A percentile compares a stretch with the other conserved stretches of the same genome.
phyloP scores from a whole-genome alignment of 2,329 filamentous ascomycete species.

The Ascochyta koolunga region DNA sequence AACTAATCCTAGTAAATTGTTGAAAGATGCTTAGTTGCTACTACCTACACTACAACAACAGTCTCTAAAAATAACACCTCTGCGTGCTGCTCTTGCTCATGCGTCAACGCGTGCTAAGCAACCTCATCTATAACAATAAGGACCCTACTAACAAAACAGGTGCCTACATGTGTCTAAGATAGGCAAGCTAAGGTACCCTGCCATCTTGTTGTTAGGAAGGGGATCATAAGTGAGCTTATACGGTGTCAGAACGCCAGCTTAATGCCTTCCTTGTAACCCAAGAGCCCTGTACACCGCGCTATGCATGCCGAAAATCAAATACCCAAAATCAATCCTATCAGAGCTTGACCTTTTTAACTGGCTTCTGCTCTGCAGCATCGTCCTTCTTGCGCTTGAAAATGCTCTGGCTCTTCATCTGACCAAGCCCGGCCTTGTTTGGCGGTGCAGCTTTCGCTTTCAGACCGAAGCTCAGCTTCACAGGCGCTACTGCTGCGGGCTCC shows the following conservation, averaged over 20 bases:
- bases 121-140: too few relatives aligned
- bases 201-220: too few relatives aligned
- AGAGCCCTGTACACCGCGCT: constrained; percentile 25
- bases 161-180: too few relatives aligned
- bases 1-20: too few relatives aligned
- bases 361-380: constrained; percentile 33
- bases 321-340: constrained; percentile 8
- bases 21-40: too few relatives aligned
- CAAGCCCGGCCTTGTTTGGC: constrained; percentile 35
- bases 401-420: constrained; percentile 45
- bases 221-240: too few relatives aligned
- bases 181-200: too few relatives aligned
- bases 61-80: too few relatives aligned
- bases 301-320: constrained; percentile 15
- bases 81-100: too few relatives aligned
- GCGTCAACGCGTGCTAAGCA: too few relatives aligned
- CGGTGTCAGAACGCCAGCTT: neutral
- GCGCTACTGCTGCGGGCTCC: constrained; percentile 41
- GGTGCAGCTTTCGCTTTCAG: constrained; percentile 38
- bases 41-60: too few relatives aligned
- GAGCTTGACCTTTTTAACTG: constrained; percentile 45
- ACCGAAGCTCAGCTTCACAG: constrained; percentile 43
- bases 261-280: neutral
- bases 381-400: constrained; percentile 46
- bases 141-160: too few relatives aligned